A percentile compares a stretch with the other conserved stretches of the same genome.
Conservation (phyloP, 305 asterid species). For the Solanum chacoense region DNA sequence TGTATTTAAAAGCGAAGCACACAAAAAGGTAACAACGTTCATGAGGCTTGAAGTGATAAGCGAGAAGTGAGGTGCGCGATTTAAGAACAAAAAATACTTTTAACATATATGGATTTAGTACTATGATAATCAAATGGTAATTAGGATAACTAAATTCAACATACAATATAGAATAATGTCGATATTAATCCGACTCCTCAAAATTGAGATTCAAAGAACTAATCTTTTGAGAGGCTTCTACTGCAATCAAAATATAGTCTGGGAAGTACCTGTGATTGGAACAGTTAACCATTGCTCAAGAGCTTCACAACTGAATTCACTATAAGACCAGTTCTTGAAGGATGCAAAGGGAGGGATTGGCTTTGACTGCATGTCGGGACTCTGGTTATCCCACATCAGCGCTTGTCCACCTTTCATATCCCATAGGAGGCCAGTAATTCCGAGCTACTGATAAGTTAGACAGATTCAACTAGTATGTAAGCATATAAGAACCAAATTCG, state of each 20-base stretch:
- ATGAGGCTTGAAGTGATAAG: neutral
- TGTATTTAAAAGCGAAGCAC: neutral
- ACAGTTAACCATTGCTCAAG: slow-evolving; percentile 30
- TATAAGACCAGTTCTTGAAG: too few species aligned
- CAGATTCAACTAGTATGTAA: slow-evolving; percentile 59
- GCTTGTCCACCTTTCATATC: slow-evolving; percentile 70
- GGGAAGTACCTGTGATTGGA: slow-evolving; percentile 63
- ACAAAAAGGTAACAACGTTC: neutral
- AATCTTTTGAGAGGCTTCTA: slow-evolving; percentile 34
- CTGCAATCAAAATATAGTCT: slow-evolving; percentile 71
- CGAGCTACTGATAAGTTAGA: slow-evolving; percentile 4
- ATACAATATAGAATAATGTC: neutral
- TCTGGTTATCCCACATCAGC: slow-evolving; percentile 25
- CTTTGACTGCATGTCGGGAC: slow-evolving; percentile 36
- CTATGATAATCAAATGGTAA: neutral
- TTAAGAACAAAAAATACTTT: neutral
- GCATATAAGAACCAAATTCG: slow-evolving; percentile 63
- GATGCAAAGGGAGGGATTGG: slow-evolving; percentile 90
- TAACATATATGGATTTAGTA: neutral
- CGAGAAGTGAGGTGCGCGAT: neutral
- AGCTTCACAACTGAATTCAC: slow-evolving; percentile 64
- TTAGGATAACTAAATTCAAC: neutral
- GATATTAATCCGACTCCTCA: neutral
- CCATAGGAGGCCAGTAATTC: slow-evolving; percentile 33
- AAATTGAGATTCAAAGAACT: neutral